Base-by-base conservation (phyloP, 192 early-diverging fungal species). In the Backusella psychrophila region DNA sequence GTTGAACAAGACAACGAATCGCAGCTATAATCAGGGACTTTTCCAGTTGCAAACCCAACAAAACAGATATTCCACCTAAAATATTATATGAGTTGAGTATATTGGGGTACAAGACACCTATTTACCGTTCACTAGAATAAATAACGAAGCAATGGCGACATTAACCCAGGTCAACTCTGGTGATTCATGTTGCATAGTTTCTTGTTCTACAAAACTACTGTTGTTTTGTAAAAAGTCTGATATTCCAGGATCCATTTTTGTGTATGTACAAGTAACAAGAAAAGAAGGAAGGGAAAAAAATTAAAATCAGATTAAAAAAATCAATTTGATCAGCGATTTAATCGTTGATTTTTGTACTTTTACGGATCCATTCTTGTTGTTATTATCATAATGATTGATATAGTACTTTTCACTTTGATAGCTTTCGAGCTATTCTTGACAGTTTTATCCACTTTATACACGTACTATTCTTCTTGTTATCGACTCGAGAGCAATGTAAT, bases 1-100 rank as follows among this genome's bases (percentile, higher is more conserved):
- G 85, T 75, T 97, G 95, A 11, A 92, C 85, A 35, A 95, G 68
- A 75, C 92, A 94, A 8, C 94, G 91, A 68, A 89, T 67, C 0
- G 94, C 86, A 14, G 92, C 85, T 9, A 96, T 84, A 17, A 93
- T 77, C 15, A 97, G 75, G 3, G 88, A 89, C 21, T 75, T 86
- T 78, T 89, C 89, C 2, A 97, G 79, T 3, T 88, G 85, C 14
- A 97, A 87, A 0, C 91, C 90, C 39, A 97, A 81, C 12, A 68
- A 21, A 35, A 71, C 3, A 1, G 80, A 81, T 12, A 81, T 75
- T 26, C 63, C 19, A n/a, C 78, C 78, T 33, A 33, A 33, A 3
- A 3, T 33, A 33, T 2, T 2, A 33, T 33, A 69, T 5, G 9
- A 65, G 41, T 69, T 2, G n/a, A n/a, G 11, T 33, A 33, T 33